These are phyloP conservation scores for Tardiomyces depauwii DNA, from an alignment of 1,139 yeast species.

Conservation along the genomic window DNA sequence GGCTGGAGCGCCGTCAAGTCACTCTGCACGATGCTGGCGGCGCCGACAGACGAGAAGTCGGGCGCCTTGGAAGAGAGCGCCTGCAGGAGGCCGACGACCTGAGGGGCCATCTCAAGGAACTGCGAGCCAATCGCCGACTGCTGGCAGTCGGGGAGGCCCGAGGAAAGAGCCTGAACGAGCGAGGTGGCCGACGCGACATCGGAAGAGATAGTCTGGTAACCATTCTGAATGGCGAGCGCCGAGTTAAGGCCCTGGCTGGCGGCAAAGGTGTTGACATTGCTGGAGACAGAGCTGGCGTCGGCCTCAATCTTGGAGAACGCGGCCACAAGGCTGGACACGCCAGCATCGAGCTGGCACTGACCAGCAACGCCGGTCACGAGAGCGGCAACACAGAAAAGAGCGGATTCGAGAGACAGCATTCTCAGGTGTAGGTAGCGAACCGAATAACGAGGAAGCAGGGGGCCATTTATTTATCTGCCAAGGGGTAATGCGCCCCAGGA, in stretches of 20 bases:
- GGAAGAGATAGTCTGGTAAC: background rate
- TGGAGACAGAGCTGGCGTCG: background rate
- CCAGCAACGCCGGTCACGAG: background rate
- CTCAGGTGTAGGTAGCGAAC: too few relatives aligned
- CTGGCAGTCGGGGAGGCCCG: background rate
- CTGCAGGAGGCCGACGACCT: conserved; percentile 4
- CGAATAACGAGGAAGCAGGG: too few relatives aligned
- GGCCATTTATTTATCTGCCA: too few relatives aligned
- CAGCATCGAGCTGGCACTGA: background rate
- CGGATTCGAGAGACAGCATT: background rate
- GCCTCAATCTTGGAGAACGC: background rate
- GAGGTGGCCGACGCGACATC: background rate
- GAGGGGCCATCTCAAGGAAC: background rate
- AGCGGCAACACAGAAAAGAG: background rate
- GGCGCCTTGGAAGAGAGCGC: conserved; percentile 5
- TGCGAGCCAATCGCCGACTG: background rate
- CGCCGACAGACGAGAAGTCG: conserved; percentile 5
- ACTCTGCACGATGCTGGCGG: conserved; percentile 4
- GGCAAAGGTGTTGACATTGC: background rate
- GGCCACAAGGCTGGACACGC: background rate
- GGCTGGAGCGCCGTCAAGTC: conserved; percentile 2
- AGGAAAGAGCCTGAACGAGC: background rate
- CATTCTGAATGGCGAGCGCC: background rate
- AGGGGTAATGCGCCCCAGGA: too few relatives aligned
- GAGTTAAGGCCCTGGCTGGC: background rate